phyloP scores from a whole-genome alignment of 2,329 filamentous ascomycete species.

The Fusarium begoniae region DNA sequence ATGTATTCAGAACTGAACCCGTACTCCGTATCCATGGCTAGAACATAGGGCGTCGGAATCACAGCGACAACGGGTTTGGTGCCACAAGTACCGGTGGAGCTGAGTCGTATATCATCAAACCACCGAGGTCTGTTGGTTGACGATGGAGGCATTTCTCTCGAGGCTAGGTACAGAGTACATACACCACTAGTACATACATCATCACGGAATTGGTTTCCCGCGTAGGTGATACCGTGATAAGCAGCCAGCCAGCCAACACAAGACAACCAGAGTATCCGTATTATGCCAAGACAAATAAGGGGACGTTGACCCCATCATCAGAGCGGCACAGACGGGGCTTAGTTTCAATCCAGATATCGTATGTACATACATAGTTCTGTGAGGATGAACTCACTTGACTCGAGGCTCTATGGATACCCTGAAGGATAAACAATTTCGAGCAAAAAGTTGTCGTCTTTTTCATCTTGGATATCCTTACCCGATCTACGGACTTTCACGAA shows the following conservation, averaged over 20 bases:
- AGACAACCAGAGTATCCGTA: conserved; percentile 1
- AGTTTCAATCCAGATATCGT: not conserved
- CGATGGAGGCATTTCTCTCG: not conserved
- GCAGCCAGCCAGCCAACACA: conserved; percentile 15
- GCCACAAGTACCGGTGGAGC: conserved; percentile 24
- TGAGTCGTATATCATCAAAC: conserved; percentile 26
- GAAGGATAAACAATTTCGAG: not conserved
- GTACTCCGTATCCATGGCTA: not conserved
- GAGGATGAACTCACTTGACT: conserved; percentile 2
- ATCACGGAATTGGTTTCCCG: conserved; percentile 30
- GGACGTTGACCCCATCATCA: conserved; percentile 9
- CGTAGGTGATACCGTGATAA: not conserved
- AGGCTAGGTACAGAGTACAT: not conserved
- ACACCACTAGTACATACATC: not conserved
- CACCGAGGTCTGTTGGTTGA: conserved; percentile 2
- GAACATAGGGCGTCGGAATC: conserved; percentile 20
- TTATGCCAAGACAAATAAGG: conserved; percentile 20
- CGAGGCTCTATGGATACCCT: not conserved
- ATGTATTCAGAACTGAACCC: conserved; percentile 6
- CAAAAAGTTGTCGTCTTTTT: not conserved
- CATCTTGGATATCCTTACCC: conserved; percentile 28
- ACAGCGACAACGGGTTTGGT: conserved; percentile 29
- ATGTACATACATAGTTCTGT: not conserved
- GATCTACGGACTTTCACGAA: conserved; percentile 18
- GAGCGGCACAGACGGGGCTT: conserved; percentile 18